Evolutionary conservation across 140 eudicot species (phyloP), one percentile per base, ranked within the genome.

Genomic region (Eryngium alpinum): DNA sequence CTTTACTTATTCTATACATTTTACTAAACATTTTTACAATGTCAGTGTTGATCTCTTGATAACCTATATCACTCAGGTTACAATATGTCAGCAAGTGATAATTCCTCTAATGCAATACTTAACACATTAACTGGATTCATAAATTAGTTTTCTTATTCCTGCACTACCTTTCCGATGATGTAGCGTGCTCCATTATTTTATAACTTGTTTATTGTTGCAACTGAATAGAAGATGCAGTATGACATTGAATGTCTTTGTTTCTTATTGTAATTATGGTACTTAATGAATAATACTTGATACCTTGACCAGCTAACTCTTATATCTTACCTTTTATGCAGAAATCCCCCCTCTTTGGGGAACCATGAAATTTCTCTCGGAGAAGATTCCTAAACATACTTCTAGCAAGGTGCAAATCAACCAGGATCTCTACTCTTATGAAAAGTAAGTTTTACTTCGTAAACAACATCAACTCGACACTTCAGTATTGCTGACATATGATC

Each of bases 291-390:
- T 24, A 62, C 60, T 22, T 22, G 77, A 75, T 60, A 71, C 60
- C 4, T 75, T 14, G 12, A 75, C 9, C 27, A 49, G 63, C 63
- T 73, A 16, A 10, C 77, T 49, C 31, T 16, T 49, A n/a, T 75
- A 21, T 46, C 16, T 9, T 27, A 49, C 27, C 79, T 75, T 51
- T 33, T n/a, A 77, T 88, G 88, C 96, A 96, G 99, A 89, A 96
- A 89, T 81, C 98, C 99, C 79, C 79, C 94, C 99, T 85, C 93
- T 89, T 25, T 96, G 98, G 96, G 99, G 99, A 85, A 93, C 97
- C 44, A 96, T 96, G 96, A 96, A 93, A 82, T 96, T 85, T 91
- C 96, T 96, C 62, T 87, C 96, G 32, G 98, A 96, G 89, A 96
- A 96, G 84, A 96, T 96, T 79, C 98, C 98, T 0, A 93, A 93